Evolutionary conservation across 2,329 filamentous ascomycete species (phyloP), one percentile per base, ranked within the genome.

Genomic region (Monosporascus cannonballus): DNA sequence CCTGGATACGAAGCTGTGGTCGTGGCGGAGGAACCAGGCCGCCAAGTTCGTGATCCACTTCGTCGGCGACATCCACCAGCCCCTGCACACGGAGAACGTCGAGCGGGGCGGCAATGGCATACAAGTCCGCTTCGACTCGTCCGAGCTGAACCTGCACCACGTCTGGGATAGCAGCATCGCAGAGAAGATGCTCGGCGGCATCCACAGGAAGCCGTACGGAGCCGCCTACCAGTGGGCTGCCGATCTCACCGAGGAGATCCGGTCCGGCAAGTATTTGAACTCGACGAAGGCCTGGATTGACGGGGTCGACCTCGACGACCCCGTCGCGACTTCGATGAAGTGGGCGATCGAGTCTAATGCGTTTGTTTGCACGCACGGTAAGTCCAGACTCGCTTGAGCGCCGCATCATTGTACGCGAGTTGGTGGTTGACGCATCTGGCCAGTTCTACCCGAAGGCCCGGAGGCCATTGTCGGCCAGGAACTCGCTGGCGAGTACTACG

Each of bases 161-260:
- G 80, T 89, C 17, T 90, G 87, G 87, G 87, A 90, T 64, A 82
- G 79, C 50, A 80, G 78, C 59, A 89, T 90, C 56, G 77, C 82
- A 1, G 84, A 87, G 69, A 80, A 84, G 63, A 70, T 81, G 61
- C 72, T 86, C 1, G 84, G 84, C 2, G 80, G 76, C n/a, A 65
- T 72, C 44, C 70, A 73, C 39, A 70, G 80, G 63, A 67, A 73
- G 69, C 67, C 77, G 1, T 81, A 78, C 54, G 66, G 68, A 5
- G 71, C 76, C 46, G 83, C 82, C 2, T 66, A 72, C 49, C 65
- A 64, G 42, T 87, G 84, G 80, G 80, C 84, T 1, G 70, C 72
- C n/a, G 69, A 74, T 51, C 74, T 89, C 22, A 75, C 76, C 6
- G 59, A 65, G 1, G 75, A 78, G 59, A 84, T 89, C 55, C 72